Evolutionary conservation across 768 basidiomycete species (phyloP).

Genomic region (Podaxis sp.): DNA sequence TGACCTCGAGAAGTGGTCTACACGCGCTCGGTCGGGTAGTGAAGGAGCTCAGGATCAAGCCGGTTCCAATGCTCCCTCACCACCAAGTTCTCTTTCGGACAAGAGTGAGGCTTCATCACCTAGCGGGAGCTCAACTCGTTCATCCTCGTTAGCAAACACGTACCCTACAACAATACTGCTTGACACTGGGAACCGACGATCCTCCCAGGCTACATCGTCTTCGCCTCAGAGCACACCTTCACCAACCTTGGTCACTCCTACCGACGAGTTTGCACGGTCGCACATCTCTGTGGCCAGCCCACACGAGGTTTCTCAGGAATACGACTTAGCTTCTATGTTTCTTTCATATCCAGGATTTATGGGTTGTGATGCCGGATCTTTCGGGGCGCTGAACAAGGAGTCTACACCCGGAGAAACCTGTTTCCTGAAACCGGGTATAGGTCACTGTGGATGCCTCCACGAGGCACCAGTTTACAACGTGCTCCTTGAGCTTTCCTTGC

Average conservation of each 20-base stretch:
- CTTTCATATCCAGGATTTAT: slow-evolving; percentile 33
- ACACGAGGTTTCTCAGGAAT: slow-evolving; percentile 32
- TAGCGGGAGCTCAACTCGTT: slow-evolving; percentile 16
- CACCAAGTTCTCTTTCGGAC: slow-evolving; percentile 32
- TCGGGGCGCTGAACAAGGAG: slow-evolving; percentile 15
- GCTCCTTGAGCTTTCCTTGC: slow-evolving; percentile 65
- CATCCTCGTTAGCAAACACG: slow-evolving; percentile 20
- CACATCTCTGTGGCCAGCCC: slow-evolving; percentile 28
- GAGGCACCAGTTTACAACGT: slow-evolving; percentile 54
- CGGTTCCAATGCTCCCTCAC: slow-evolving; percentile 28
- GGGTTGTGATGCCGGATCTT: slow-evolving; percentile 24
- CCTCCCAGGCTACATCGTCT: slow-evolving; percentile 27
- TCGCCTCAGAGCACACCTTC: slow-evolving; percentile 40
- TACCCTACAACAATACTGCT: slow-evolving; percentile 22
- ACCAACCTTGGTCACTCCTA: slow-evolving; percentile 43
- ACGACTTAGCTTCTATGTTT: slow-evolving; percentile 43
- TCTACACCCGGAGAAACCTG: slow-evolving; percentile 24
- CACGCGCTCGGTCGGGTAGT: slow-evolving; percentile 21
- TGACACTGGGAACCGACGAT: slow-evolving; percentile 27
- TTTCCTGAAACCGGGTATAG: slow-evolving; percentile 28
- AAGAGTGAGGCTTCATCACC: slow-evolving; percentile 23
- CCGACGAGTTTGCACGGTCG: slow-evolving; percentile 40
- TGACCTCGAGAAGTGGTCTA: slow-evolving; percentile 27
- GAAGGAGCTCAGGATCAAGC: slow-evolving; percentile 18
- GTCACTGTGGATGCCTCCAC: slow-evolving; percentile 59